Conservation (phyloP, 345 rosid species). For the Ceriops tagal region DNA sequence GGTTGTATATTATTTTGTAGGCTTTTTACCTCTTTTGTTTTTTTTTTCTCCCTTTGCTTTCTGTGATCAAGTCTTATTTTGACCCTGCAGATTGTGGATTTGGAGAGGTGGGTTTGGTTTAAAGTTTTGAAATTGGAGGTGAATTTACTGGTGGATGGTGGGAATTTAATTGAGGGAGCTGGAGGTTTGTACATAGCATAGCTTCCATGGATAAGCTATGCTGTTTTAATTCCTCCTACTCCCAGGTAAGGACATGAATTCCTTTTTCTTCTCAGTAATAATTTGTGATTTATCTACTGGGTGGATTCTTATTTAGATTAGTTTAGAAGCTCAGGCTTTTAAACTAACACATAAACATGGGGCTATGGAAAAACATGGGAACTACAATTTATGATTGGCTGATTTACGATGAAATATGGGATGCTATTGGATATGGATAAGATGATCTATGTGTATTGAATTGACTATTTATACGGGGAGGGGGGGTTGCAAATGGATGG, state of each 20-base stretch:
- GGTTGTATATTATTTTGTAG: neutral
- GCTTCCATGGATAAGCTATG: slow-evolving; percentile 38
- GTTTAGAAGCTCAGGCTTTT: neutral
- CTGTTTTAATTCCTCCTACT: slow-evolving; percentile 35
- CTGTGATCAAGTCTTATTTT: slow-evolving; percentile 18
- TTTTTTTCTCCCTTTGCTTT: slow-evolving; percentile 5
- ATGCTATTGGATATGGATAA: slow-evolving; percentile 2
- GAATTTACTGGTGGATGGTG: slow-evolving; percentile 17
- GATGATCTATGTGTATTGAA: neutral
- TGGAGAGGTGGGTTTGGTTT: slow-evolving; percentile 15
- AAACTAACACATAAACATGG: neutral
- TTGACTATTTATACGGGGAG: slow-evolving; percentile 7
- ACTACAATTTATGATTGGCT: neutral
- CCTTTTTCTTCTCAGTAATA: neutral
- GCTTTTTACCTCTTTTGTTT: neutral
- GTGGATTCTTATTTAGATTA: neutral
- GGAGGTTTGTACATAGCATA: slow-evolving; percentile 17
- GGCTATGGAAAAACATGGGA: neutral
- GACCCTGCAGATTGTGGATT: slow-evolving; percentile 27
- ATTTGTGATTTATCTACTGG: slow-evolving; percentile 4
- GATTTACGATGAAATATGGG: slow-evolving; percentile 1
- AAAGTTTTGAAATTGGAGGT: slow-evolving; percentile 12
- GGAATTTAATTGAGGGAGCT: slow-evolving; percentile 18
- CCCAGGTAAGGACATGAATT: slow-evolving; percentile 26
- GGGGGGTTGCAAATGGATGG: neutral